These are phyloP conservation scores for Echinosphaeria canescens DNA, from an alignment of 2,329 filamentous ascomycete genomes.

Conservation along the genomic window DNA sequence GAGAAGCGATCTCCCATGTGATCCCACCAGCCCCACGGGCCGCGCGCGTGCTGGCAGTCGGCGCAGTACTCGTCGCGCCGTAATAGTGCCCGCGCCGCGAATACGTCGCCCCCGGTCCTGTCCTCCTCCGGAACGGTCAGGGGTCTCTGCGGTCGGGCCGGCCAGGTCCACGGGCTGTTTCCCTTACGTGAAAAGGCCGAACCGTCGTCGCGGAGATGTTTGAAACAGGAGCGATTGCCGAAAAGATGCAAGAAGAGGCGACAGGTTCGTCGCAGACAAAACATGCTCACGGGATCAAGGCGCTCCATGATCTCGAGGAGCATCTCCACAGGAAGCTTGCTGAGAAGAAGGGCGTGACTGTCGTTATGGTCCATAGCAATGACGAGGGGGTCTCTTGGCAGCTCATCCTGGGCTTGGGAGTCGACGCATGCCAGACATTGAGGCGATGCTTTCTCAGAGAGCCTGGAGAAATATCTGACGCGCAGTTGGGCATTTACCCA, in stretches of 20 bases:
- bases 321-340: background rate
- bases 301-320: background rate
- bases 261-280: background rate
- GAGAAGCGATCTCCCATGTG: background rate
- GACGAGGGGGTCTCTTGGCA: slow-evolving; percentile 1
- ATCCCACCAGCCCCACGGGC: background rate
- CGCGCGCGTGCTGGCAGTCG: background rate
- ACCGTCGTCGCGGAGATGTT: background rate
- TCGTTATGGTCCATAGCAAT: background rate
- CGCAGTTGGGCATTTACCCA: too few species aligned
- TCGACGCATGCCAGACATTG: too few species aligned
- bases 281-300: background rate
- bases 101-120: too few species aligned
- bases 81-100: too few species aligned
- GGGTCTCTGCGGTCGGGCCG: too few species aligned
- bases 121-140: background rate
- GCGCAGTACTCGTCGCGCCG: too few species aligned
- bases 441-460: too few species aligned
- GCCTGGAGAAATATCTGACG: too few species aligned
- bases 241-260: background rate
- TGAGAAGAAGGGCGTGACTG: background rate
- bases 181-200: background rate
- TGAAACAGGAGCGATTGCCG: background rate
- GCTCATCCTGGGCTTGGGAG: too few species aligned
- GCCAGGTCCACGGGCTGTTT: background rate